A percentile compares a stretch with the other conserved stretches of the same genome.
These are phyloP conservation scores for Candida odintsovae DNA, from an alignment of 805 yeast genomes.

Conservation along the genomic window DNA sequence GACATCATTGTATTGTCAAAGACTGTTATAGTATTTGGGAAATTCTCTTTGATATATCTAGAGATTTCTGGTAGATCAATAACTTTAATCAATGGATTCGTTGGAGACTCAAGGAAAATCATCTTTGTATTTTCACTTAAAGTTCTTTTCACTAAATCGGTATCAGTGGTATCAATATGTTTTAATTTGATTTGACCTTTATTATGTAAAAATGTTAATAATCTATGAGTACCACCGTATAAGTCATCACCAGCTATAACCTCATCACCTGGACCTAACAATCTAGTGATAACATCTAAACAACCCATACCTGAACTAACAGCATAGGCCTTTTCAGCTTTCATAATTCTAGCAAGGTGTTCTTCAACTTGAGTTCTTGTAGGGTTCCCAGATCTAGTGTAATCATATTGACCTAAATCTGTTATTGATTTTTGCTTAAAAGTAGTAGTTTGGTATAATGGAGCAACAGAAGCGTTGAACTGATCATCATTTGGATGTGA, in stretches of 20 bases:
- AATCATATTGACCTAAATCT: slow-evolving; percentile 77
- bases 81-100: slow-evolving; percentile 88
- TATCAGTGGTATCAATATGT: slow-evolving; percentile 79
- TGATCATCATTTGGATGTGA: slow-evolving; percentile 45
- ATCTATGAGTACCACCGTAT: slow-evolving; percentile 90
- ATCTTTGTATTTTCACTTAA: slow-evolving; percentile 57
- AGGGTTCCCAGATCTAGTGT: slow-evolving; percentile 92
- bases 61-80: slow-evolving; percentile 71
- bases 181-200: slow-evolving; percentile 60
- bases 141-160: slow-evolving; percentile 51
- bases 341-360: slow-evolving; percentile 74
- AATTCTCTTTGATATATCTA: slow-evolving; percentile 56
- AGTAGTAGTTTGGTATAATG: slow-evolving; percentile 91
- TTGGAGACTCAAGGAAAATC: slow-evolving; percentile 87
- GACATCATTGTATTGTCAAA: slow-evolving; percentile 98
- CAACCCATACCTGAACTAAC: slow-evolving; percentile 94
- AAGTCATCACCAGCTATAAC: slow-evolving; percentile 93
- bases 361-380: slow-evolving; percentile 77
- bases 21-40: slow-evolving; percentile 66
- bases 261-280: slow-evolving; percentile 76
- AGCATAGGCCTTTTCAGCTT: slow-evolving; percentile 70
- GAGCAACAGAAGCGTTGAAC: slow-evolving; percentile 76
- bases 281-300: slow-evolving; percentile 73
- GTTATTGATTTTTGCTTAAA: slow-evolving; percentile 73
- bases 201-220: slow-evolving; percentile 63